Conservation (phyloP, 352 stramenopile species). For the Blastocystis sp. region DNA sequence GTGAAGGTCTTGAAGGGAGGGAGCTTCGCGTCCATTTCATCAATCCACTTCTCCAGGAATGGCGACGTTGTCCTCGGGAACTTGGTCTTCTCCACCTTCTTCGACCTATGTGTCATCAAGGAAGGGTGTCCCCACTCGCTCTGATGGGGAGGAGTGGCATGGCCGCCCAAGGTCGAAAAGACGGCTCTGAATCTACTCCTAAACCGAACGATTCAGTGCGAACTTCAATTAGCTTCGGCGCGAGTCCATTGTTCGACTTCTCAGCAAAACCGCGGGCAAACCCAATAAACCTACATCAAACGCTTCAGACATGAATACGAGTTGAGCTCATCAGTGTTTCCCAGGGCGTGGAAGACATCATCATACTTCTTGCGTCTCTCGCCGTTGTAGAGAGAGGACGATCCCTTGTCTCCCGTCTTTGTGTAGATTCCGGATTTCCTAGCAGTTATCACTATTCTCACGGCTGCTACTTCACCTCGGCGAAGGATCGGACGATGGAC, state of each 20-base stretch:
- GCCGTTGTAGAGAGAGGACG: slow-evolving; percentile 84
- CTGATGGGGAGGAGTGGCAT: slow-evolving; percentile 78
- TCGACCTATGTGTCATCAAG: slow-evolving; percentile 1
- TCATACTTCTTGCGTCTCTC: slow-evolving; percentile 82
- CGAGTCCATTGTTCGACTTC: slow-evolving; percentile 65
- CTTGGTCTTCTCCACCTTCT: slow-evolving; percentile 72
- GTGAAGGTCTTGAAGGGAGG: slow-evolving; percentile 83
- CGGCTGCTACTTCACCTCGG: slow-evolving; percentile 42
- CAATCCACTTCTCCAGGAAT: slow-evolving; percentile 81
- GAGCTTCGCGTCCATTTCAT: slow-evolving; percentile 81
- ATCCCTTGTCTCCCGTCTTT: slow-evolving; percentile 85
- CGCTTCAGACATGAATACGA: slow-evolving; percentile 61
- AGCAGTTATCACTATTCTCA: background rate
- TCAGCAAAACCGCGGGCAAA: slow-evolving; percentile 67
- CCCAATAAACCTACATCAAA: slow-evolving; percentile 76
- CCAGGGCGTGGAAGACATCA: slow-evolving; percentile 82
- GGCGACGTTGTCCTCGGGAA: slow-evolving; percentile 74
- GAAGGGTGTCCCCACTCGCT: slow-evolving; percentile 9
- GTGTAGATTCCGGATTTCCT: slow-evolving; percentile 78
- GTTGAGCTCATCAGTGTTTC: slow-evolving; percentile 86
- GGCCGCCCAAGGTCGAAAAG: slow-evolving; percentile 85
- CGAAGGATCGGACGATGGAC: slow-evolving; percentile 7
- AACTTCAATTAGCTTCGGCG: slow-evolving; percentile 65
- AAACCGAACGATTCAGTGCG: background rate
- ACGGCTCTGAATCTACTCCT: slow-evolving; percentile 80